Evolutionary conservation across 441 rosid species (phyloP), one percentile per base, ranked within the genome.

Genomic region (Raphanus hybrid): DNA sequence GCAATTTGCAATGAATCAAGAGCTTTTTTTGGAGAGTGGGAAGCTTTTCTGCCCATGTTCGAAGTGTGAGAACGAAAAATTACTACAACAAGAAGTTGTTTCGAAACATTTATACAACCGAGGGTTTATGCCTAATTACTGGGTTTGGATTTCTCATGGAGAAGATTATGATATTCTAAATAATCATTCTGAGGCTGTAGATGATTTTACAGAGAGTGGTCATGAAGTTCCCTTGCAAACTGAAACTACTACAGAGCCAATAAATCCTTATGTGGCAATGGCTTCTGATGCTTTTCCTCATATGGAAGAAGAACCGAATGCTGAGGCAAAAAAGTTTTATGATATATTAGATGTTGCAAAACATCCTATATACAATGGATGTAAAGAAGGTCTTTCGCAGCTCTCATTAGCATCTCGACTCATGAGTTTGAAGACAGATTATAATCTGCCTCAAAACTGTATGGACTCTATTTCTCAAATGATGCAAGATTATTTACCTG

Each of bases 101-200:
- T 18, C 29, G 2, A 55, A 1, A 0, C 73, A 69, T 54, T 41
- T 57, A 18, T 70, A 35, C 7, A 70, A 70, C 2, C 57, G 52
- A 2, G 74, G 74, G 0, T 70, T 70, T 11, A 37, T 37, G 65
- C 20, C 12, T 12, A 55, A 55, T 2, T 69, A 69, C 11, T 55
- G 73, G 64, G 64, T 69, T 69, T 69, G 55, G 26, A 39, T 70
- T 37, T 69, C 50, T 57, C 55, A 70, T 70, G 55, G 65, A 23
- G 37, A 70, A 70, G 54, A 37, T 58, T 52, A 69, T 5, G 2
- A 54, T 52, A 69, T 34, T 9, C 0, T 16, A 6, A 9, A 18
- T 16, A 6, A 18, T 18, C 0, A 10, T 55, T 35, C 0, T 5
- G 34, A 65, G 6, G 26, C 7, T 16, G 0, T 9, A 4, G 11